Conservation (phyloP, 441 rosid genomes). For the Populus hybrid region DNA sequence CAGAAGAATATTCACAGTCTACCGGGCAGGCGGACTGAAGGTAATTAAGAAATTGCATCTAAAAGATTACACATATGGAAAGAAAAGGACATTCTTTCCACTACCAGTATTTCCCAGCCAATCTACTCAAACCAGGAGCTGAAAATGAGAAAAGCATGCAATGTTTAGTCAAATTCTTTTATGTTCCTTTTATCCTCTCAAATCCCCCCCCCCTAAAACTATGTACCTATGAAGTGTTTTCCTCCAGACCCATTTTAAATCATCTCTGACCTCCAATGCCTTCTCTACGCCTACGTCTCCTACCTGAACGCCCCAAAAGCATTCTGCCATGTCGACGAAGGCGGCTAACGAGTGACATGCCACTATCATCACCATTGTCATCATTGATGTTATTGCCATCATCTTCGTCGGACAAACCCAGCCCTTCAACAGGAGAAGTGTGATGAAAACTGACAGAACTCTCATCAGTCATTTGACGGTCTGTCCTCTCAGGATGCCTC, state of each 20-base stretch:
- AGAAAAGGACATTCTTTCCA: constrained; percentile 1
- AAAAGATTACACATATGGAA: constrained; percentile 17
- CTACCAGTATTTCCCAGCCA: constrained; percentile 19
- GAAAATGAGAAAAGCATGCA: constrained; percentile 19
- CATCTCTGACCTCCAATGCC: constrained; percentile 32
- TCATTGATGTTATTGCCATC: background rate
- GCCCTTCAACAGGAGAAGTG: constrained; percentile 26
- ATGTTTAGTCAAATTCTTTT: constrained; percentile 20
- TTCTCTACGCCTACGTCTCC: constrained; percentile 77
- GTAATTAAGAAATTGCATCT: constrained; percentile 15
- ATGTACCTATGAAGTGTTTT: constrained; percentile 16
- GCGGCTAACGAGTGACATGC: constrained; percentile 54
- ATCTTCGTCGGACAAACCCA: constrained; percentile 43
- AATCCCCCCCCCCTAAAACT: constrained; percentile 18
- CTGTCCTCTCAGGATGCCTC: constrained; percentile 35
- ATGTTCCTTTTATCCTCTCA: constrained; percentile 15
- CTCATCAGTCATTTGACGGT: constrained; percentile 28
- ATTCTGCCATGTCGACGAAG: constrained; percentile 60
- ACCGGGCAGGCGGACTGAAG: constrained; percentile 16
- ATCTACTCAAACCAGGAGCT: background rate
- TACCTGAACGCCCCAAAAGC: constrained; percentile 61
- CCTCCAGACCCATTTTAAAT: constrained; percentile 7
- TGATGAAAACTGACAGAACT: constrained; percentile 26
- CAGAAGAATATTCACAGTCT: constrained; percentile 15
- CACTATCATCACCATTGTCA: constrained; percentile 28